phyloP scores from a whole-genome alignment of 371 early-diverging fungal species.

The Conidiobolus incongruus region DNA sequence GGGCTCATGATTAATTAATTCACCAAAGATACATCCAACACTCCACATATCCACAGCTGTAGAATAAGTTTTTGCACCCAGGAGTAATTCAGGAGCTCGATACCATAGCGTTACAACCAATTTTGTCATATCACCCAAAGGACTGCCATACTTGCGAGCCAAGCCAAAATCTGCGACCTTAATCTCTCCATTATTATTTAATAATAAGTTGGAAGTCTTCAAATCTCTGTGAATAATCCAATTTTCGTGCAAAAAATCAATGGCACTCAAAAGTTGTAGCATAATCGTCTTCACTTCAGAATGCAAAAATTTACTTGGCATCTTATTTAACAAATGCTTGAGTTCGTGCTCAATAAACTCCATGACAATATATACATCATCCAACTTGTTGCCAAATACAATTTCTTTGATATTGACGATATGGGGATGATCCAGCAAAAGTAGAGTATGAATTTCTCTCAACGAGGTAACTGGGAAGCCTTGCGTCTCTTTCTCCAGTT shows the following conservation, averaged over 20 bases:
- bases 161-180: conserved; percentile 78
- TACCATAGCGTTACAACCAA: conserved; percentile 89
- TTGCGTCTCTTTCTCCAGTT: conserved; percentile 79
- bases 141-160: conserved; percentile 52
- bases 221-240: conserved; percentile 96
- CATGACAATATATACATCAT: conserved; percentile 87
- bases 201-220: conserved; percentile 86
- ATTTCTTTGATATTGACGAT: conserved; percentile 90
- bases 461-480: conserved; percentile 91
- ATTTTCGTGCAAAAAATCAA: conserved; percentile 73
- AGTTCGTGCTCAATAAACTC: conserved; percentile 92
- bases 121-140: conserved; percentile 48
- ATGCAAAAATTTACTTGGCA: conserved; percentile 52
- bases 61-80: conserved; percentile 79
- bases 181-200: conserved; percentile 64
- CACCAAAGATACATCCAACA: conserved; percentile 85
- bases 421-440: conserved; percentile 73
- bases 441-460: conserved; percentile 76
- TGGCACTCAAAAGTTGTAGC: conserved; percentile 66
- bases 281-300: conserved; percentile 85
- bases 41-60: conserved; percentile 98
- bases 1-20: conserved; percentile 50
- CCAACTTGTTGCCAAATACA: conserved; percentile 51
- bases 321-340: conserved; percentile 68
- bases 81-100: conserved; percentile 93